Percentiles rank a stretch among this genome's conserved stretches.
phyloP scores from a whole-genome alignment of 768 basidiomycete species.

The Agaricus blazei region DNA sequence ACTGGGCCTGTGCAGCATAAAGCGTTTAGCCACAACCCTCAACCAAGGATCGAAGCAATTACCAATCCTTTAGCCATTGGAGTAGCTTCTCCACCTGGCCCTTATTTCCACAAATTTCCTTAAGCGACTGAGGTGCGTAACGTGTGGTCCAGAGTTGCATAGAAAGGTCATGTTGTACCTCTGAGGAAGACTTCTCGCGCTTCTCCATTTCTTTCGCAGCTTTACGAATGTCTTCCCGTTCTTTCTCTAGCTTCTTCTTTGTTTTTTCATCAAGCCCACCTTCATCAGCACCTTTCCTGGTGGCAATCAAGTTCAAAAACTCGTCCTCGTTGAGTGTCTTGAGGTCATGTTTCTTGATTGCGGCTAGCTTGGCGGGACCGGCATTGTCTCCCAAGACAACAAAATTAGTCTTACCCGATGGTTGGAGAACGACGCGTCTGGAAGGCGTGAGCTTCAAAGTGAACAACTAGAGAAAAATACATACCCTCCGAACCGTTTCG shows the following conservation, averaged over 20 bases:
- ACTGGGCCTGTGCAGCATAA: constrained; percentile 47
- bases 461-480: constrained; percentile 21
- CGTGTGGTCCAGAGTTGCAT: constrained; percentile 92
- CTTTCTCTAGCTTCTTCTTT: constrained; percentile 75
- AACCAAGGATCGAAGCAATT: constrained; percentile 15
- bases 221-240: constrained; percentile 66
- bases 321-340: constrained; percentile 80
- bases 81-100: constrained; percentile 83
- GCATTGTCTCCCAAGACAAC: constrained; percentile 88
- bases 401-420: constrained; percentile 85
- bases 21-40: no score
- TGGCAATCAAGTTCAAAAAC: constrained; percentile 79
- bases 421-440: constrained; percentile 83
- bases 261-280: constrained; percentile 71
- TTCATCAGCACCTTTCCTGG: constrained; percentile 49
- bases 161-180: constrained; percentile 33
- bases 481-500: constrained; percentile 90
- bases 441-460: background rate
- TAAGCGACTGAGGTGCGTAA: constrained; percentile 84
- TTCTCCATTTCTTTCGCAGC: constrained; percentile 77
- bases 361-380: constrained; percentile 82
- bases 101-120: constrained; percentile 89
- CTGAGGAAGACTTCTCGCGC: constrained; percentile 53
- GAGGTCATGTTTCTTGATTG: constrained; percentile 77
- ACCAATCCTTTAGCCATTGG: constrained; percentile 89